Base-by-base conservation (phyloP, 2,329 filamentous ascomycete genomes). In the Xylariaceae sp. region DNA sequence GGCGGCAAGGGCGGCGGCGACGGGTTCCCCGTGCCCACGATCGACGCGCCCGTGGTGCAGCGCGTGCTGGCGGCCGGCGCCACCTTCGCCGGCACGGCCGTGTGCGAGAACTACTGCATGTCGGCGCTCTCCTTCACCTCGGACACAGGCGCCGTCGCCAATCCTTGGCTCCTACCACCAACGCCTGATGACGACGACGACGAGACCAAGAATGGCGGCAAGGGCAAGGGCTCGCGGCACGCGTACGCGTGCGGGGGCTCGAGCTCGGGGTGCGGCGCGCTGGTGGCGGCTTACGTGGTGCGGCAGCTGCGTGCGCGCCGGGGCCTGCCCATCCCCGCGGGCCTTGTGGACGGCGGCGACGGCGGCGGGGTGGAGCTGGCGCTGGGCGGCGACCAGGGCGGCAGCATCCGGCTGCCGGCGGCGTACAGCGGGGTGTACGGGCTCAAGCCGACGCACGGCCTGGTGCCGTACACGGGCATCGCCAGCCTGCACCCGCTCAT, bases 391-490 rank as follows among this genome's bases (percentile, higher is more conserved):
- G 60, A 63, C 32, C 60, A 63, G 33, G 60, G 52, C 10, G 60
- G 58, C 5, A 59, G 56, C 3, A 57, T 63, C 7, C 50, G 59
- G 14, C 25, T 46, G 40, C 62, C 62, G 1, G 55, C 61, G 2
- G 50, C 60, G 0, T 63, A 59, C 40, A 56, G 50, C 18, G 62
- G 63, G 2, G 47, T 64, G 18, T 65, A 64, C 32, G 63, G 62
- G 3, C 47, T 65, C 5, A 72, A 72, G 40, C 68, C 71, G 0
- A 74, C 68, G 0, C 61, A 67, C 35, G 64, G 67, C 0, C 52
- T 72, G 0, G 59, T 75, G 0, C 70, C 71, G 0, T 75, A 63
- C 33, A 74, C 65, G 0, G 70, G 67, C 0, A 59, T 68, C 29
- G 58, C 60, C 2, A 65, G 60, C 24, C 64, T 67, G 0, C 67